A percentile compares a stretch with the other conserved stretches of the same genome.
These are phyloP conservation scores for Ceratobasidium sp. DNA, from an alignment of 1,284 basidiomycete genomes.

Conservation along the genomic window DNA sequence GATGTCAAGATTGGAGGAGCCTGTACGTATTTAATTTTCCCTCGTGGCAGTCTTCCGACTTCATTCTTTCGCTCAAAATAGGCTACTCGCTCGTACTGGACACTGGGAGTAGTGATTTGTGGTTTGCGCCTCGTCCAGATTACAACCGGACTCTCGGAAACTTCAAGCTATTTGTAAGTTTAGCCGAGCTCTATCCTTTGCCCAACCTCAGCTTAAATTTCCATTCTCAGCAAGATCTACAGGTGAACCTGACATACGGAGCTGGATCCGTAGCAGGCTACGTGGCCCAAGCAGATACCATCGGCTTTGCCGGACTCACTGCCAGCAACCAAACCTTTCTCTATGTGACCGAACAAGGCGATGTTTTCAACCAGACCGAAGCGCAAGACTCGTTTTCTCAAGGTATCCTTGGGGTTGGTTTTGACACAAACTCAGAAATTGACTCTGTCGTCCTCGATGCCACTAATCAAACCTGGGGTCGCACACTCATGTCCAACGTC, in stretches of 20 bases:
- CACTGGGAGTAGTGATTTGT: slow-evolving; percentile 39
- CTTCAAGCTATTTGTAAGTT: slow-evolving; percentile 15
- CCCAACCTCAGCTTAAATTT: not conserved
- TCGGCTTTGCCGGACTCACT: slow-evolving; percentile 24
- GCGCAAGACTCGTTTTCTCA: not conserved
- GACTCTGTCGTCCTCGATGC: not conserved
- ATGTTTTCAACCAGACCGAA: not conserved
- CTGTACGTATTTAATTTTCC: not conserved
- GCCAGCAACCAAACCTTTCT: slow-evolving; percentile 32
- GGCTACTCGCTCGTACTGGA: slow-evolving; percentile 13
- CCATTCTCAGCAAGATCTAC: not conserved
- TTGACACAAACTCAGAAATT: slow-evolving; percentile 25
- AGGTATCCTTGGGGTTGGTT: slow-evolving; percentile 17
- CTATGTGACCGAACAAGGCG: slow-evolving; percentile 3
- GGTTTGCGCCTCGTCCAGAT: slow-evolving; percentile 26
- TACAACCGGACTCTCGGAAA: slow-evolving; percentile 23
- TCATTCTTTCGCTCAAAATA: not conserved
- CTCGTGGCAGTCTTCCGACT: not conserved
- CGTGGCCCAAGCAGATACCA: slow-evolving; percentile 13
- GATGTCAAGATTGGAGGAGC: slow-evolving; percentile 9
- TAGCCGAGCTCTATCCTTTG: not conserved
- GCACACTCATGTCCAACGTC: slow-evolving; percentile 29
- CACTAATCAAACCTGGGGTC: slow-evolving; percentile 24
- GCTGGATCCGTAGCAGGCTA: slow-evolving; percentile 13
- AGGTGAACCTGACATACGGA: slow-evolving; percentile 28